phyloP scores from a whole-genome alignment of 2,329 filamentous ascomycete genomes.

The Aspergillus ruber region DNA sequence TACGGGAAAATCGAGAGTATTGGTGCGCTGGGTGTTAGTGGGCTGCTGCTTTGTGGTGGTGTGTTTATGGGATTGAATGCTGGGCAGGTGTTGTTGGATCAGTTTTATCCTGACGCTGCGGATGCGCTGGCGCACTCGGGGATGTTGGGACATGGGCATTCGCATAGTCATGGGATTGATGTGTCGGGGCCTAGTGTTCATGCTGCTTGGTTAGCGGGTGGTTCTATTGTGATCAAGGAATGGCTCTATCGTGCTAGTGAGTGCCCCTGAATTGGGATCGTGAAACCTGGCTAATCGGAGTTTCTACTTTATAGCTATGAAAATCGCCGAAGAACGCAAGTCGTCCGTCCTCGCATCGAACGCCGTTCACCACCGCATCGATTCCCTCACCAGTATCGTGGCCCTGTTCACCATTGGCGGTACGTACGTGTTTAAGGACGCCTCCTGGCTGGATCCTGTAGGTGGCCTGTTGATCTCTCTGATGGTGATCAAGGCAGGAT shows the following conservation, averaged over 20 bases:
- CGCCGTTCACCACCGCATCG: slow-evolving; percentile 90
- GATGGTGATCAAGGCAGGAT: slow-evolving; percentile 87
- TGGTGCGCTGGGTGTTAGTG: slow-evolving; percentile 85
- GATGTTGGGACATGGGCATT: slow-evolving; percentile 50
- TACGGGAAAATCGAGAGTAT: slow-evolving; percentile 98
- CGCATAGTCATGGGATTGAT: slow-evolving; percentile 46
- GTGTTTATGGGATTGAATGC: slow-evolving; percentile 86
- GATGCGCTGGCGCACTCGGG: slow-evolving; percentile 39
- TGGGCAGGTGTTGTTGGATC: slow-evolving; percentile 61
- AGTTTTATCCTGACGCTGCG: slow-evolving; percentile 64
- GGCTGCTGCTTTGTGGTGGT: slow-evolving; percentile 81
- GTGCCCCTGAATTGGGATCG: slow-evolving; percentile 31
- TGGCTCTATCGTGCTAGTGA: slow-evolving; percentile 95
- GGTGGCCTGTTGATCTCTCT: slow-evolving; percentile 87
- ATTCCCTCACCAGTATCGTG: slow-evolving; percentile 91
- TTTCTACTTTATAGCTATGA: slow-evolving; percentile 62
- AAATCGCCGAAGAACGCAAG: slow-evolving; percentile 86
- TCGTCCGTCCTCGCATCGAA: slow-evolving; percentile 95
- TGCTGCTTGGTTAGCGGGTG: slow-evolving; percentile 87
- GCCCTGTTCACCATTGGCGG: slow-evolving; percentile 83
- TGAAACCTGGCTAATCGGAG: neutral
- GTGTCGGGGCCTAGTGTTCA: slow-evolving; percentile 74
- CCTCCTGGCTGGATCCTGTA: slow-evolving; percentile 88
- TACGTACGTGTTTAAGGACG: slow-evolving; percentile 77
- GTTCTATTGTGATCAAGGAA: slow-evolving; percentile 87